Conservation (phyloP, 352 stramenopile species). For the Phytophthora palmivora region DNA sequence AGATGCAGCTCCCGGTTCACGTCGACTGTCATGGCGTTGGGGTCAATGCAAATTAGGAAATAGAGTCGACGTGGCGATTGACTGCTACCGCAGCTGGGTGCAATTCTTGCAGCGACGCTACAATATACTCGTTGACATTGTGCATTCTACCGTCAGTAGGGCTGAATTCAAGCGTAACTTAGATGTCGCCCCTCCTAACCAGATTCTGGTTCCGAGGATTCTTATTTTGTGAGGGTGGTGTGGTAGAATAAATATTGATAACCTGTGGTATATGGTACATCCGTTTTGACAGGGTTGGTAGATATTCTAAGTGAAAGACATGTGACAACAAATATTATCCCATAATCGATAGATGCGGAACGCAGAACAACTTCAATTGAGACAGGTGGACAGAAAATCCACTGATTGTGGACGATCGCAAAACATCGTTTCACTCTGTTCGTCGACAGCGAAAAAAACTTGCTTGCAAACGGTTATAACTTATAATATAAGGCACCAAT, state of each 20-base stretch:
- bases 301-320: too few relatives aligned
- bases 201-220: slow-evolving; percentile 12
- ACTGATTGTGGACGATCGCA: slow-evolving; percentile 20
- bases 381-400: slow-evolving; percentile 34
- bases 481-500: not conserved
- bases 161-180: not conserved
- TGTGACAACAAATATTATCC: not conserved
- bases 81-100: not conserved
- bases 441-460: slow-evolving; percentile 1
- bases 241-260: slow-evolving; percentile 3
- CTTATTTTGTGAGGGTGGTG: slow-evolving; percentile 22
- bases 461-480: not conserved
- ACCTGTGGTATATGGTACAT: not conserved
- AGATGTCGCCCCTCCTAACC: slow-evolving; percentile 21
- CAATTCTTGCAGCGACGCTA: not conserved
- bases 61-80: too few relatives aligned
- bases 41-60: too few relatives aligned
- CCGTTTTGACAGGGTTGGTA: too few relatives aligned
- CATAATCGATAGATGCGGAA: too few relatives aligned
- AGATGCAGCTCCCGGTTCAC: slow-evolving; percentile 8
- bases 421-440: slow-evolving; percentile 14
- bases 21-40: slow-evolving; percentile 38
- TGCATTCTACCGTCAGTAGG: not conserved
- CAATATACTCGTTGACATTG: not conserved
- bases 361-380: slow-evolving; percentile 10